Evolutionary conservation across 2,329 filamentous ascomycete species (phyloP).

Genomic region (Thielaviopsis euricoi): DNA sequence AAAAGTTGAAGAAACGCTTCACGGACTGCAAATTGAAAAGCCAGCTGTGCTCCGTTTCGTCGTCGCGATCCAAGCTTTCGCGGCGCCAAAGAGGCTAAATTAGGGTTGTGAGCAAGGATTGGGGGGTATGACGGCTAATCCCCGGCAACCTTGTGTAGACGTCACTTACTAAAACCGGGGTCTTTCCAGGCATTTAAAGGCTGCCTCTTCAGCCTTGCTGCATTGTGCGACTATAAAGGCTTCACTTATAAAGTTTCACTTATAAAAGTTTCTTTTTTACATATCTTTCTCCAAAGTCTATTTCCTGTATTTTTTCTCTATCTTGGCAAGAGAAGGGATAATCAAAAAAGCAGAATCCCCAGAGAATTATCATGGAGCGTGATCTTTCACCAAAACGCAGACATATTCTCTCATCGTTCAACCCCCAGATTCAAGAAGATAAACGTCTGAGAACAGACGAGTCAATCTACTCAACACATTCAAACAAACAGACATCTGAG

Average conservation of each 20-base stretch:
- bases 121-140: neutral
- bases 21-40: neutral
- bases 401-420: constrained; percentile 34
- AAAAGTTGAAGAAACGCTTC: neutral
- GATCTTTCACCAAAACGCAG: constrained; percentile 24
- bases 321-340: neutral
- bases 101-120: neutral
- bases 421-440: constrained; percentile 18
- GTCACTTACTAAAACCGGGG: neutral
- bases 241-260: too few species aligned
- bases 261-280: too few species aligned
- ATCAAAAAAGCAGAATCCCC: neutral
- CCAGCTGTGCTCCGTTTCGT: neutral
- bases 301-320: neutral
- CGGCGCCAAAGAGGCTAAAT: neutral
- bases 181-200: too few species aligned
- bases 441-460: neutral
- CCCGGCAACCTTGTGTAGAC: neutral
- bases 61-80: neutral
- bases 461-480: too few species aligned
- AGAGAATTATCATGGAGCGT: constrained; percentile 1
- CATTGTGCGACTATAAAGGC: too few species aligned
- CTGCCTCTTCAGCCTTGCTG: too few species aligned
- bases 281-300: too few species aligned
- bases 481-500: too few species aligned